Conservation (phyloP, 805 yeast genomes). For the Starmerella geochares region DNA sequence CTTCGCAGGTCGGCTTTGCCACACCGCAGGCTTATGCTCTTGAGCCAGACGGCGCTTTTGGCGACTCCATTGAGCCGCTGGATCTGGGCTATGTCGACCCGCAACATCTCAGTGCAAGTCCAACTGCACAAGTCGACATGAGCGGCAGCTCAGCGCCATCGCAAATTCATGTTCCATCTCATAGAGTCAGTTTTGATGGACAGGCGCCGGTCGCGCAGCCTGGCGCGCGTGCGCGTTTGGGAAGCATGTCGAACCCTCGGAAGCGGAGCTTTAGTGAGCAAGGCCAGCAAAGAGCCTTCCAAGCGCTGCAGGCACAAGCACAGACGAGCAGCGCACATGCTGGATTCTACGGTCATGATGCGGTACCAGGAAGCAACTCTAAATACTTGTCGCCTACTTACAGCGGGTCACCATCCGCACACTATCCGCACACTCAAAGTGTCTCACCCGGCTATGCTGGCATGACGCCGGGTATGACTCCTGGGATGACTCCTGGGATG, state of each 20-base stretch:
- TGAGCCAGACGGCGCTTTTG: conserved; percentile 27
- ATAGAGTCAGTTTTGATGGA: background rate
- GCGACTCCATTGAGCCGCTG: conserved; percentile 14
- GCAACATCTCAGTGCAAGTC: conserved; percentile 12
- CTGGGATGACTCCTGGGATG: conserved; percentile 15
- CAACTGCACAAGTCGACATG: background rate
- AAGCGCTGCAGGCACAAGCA: conserved; percentile 5
- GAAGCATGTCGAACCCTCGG: conserved; percentile 1
- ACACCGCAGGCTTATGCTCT: conserved; percentile 52
- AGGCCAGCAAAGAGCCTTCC: conserved; percentile 3
- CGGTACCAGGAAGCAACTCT: background rate
- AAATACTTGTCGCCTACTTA: conserved; percentile 3
- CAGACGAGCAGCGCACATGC: background rate
- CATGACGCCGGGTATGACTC: conserved; percentile 14
- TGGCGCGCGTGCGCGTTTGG: background rate
- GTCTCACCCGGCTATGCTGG: background rate
- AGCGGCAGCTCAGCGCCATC: background rate
- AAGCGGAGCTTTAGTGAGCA: conserved; percentile 4
- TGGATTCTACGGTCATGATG: conserved; percentile 1
- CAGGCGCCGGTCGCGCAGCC: background rate
- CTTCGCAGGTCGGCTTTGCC: conserved; percentile 66
- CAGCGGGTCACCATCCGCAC: background rate
- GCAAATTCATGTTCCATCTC: background rate
- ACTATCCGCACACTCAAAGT: background rate
- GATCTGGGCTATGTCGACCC: conserved; percentile 16